Evolutionary conservation across 129 eudicot species (phyloP), one percentile per base, ranked within the genome.

Genomic region (Flaveria linearis): DNA sequence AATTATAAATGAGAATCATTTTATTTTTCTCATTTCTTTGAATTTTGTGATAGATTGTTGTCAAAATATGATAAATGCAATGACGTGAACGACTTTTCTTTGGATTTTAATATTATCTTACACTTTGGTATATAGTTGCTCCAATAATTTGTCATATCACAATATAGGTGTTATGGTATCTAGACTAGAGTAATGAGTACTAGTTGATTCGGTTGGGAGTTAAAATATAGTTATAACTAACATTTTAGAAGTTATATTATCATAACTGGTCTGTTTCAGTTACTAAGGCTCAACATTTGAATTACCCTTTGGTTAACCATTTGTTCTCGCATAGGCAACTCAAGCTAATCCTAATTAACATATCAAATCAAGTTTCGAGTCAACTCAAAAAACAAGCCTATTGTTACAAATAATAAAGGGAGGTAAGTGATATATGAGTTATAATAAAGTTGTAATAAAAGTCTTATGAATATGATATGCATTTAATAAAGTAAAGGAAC

Each of bases 1-100:
- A 26, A 71, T 63, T 26, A 20, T 28, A 30, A 45, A 53, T 25
- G 81, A 14, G 74, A 69, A 77, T 57, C 81, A 45, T 78, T 69
- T 57, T 56, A 71, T 45, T 75, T 33, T 22, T 56, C 45, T 45
- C 39, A 25, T 55, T 68, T 55, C 65, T 53, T 39, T 68, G 3
- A 2, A 52, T 17, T 22, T 25, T 36, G 23, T 39, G 62, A 65
- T 50, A 17, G n/a, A 23, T 23, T 58, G 18, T 65, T 50, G 36
- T 65, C 36, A 36, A 64, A 51, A 76, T 62, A 62, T 11, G 5
- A 45, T 28, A 10, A 4, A 26, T 45, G 46, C 46, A 28, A 47
- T 28, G 62, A 64, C 50, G 68, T 42, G 52, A 76, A 64, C 25
- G 8, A 66, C 63, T 65, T 76, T 49, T 30, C 42, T 49, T 64